A percentile compares a stretch with the other conserved stretches of the same genome.
Conservation (phyloP, 805 yeast genomes). For the Tetrapisispora taiwanensis region DNA sequence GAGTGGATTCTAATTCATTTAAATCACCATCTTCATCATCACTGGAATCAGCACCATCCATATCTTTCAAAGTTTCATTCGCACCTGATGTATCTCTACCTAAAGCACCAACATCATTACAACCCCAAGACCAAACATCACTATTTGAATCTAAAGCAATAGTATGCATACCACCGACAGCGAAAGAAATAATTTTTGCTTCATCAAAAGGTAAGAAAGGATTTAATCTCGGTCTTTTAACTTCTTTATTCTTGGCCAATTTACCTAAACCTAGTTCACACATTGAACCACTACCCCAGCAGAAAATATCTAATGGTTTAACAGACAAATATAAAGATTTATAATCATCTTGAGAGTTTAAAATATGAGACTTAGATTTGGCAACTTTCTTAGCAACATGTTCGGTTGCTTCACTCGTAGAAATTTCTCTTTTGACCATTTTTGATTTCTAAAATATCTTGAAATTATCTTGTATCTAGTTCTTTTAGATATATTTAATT, state of each 20-base stretch:
- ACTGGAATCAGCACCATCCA: slow-evolving; percentile 47
- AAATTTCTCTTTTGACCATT: slow-evolving; percentile 21
- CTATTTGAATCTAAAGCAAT: slow-evolving; percentile 70
- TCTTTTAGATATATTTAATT: too few species aligned
- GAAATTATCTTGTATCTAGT: too few species aligned
- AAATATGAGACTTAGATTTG: slow-evolving; percentile 14
- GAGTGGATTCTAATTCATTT: slow-evolving; percentile 84
- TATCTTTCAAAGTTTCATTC: slow-evolving; percentile 56
- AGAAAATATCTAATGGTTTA: slow-evolving; percentile 62
- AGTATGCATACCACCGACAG: slow-evolving; percentile 95
- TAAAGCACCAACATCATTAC: slow-evolving; percentile 81
- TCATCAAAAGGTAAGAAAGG: slow-evolving; percentile 57
- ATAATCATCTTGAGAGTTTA: slow-evolving; percentile 29
- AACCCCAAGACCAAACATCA: slow-evolving; percentile 97
- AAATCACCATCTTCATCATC: slow-evolving; percentile 71
- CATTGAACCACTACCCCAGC: slow-evolving; percentile 96
- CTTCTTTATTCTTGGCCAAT: slow-evolving; percentile 79
- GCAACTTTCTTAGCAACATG: slow-evolving; percentile 2
- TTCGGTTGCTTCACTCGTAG: slow-evolving; percentile 7
- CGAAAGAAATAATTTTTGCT: slow-evolving; percentile 69
- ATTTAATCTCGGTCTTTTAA: slow-evolving; percentile 89
- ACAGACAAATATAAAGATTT: slow-evolving; percentile 25
- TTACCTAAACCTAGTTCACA: slow-evolving; percentile 98
- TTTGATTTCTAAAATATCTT: not conserved
- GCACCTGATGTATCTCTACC: slow-evolving; percentile 75